Base-by-base conservation (phyloP, 352 stramenopile species). In the Pythium volutum region DNA sequence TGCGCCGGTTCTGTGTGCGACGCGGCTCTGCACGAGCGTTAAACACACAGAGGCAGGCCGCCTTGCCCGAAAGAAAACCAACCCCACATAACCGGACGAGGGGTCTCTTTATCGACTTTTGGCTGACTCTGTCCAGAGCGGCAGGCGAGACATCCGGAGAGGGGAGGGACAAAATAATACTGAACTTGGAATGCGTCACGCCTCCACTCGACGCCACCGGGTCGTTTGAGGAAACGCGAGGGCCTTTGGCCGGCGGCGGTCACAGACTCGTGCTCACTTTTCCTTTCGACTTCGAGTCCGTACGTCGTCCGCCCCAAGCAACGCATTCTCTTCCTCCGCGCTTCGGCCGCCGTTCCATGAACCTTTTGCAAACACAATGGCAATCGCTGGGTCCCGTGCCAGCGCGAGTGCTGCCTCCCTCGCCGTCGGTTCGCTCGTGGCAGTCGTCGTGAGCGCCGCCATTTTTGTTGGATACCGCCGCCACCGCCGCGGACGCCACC, bases 401-500 rank as follows among this genome's bases (percentile, higher is more conserved):
- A 52, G 46, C 46, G 46, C 46, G 23, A 20, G 11, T 51, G 43
- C 25, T 29, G 12, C 45, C 14, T 22, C 46, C 26, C 15, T 38
- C 46, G 26, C 31, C 46, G 46, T 22, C 26, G 46, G 46, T 23
- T 52, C 46, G 46, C 46, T 52, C 12, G 46, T 52, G 25, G 46
- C 46, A 36, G 46, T 52, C 46, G 46, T 38, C 25, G 46, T 52
- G 46, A 52, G 46, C 26, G 46, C 46, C 46, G 46, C 46, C 4
- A 52, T 52, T 26, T 36, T 52, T 36, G 46, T 52, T 15, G 46
- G 46, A n/a, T 52, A 52, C 46, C 46, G 46, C 26, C 46, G 46
- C 46, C 26, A 38, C 46, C 46, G 46, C 15, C 46, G 46, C 46
- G 46, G 46, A 12, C 46, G 46, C 26, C 46, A 31, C 46, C 46